phyloP scores from a whole-genome alignment of 169 alveolate genomes.

The Theileria sp. region DNA sequence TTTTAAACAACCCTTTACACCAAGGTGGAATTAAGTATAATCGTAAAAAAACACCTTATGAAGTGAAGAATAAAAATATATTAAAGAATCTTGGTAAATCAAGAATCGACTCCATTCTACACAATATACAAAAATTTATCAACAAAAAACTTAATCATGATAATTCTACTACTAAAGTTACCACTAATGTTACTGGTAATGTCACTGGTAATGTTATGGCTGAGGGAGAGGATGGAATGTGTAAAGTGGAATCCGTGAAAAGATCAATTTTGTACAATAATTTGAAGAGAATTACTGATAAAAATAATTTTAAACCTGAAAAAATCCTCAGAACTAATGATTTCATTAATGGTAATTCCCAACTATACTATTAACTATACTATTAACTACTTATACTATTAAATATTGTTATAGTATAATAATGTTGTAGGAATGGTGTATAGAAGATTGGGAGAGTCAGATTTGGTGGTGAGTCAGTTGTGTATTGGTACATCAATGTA shows the following conservation, averaged over 20 bases:
- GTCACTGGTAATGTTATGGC: neutral
- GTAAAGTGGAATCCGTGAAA: neutral
- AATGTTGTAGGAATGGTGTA: constrained; percentile 63
- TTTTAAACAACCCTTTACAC: constrained; percentile 45
- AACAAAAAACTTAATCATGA: neutral
- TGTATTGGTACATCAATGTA: constrained; percentile 78
- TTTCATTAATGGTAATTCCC: constrained; percentile 20
- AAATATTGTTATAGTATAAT: no score
- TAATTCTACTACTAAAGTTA: neutral
- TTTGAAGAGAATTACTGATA: neutral
- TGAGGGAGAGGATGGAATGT: neutral
- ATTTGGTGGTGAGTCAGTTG: constrained; percentile 74
- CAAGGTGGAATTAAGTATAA: constrained; percentile 5
- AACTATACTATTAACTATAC: no score
- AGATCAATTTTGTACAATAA: neutral
- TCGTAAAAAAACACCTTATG: neutral
- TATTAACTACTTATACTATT: no score
- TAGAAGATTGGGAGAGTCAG: constrained; percentile 71
- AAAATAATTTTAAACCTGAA: constrained; percentile 33
- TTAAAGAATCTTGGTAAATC: constrained; percentile 45
- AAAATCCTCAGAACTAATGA: constrained; percentile 29
- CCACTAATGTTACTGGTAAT: neutral
- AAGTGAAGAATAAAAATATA: constrained; percentile 20
- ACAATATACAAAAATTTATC: constrained; percentile 17
- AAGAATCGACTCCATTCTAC: constrained; percentile 32